phyloP scores from a whole-genome alignment of 2,329 filamentous ascomycete genomes.

The Aspergillus uvarum region DNA sequence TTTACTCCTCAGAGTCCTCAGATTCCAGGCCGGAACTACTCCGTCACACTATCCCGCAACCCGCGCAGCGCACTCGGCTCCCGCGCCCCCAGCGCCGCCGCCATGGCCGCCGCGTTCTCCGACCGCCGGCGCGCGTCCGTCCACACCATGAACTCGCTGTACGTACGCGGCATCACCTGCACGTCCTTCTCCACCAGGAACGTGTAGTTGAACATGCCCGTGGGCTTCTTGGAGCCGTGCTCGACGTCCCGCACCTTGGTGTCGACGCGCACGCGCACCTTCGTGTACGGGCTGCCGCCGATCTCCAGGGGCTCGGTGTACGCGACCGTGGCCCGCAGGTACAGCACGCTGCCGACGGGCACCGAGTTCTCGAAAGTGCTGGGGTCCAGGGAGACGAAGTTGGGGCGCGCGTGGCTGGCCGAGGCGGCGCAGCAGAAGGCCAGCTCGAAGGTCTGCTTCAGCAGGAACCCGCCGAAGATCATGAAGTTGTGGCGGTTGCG shows the following conservation, averaged over 20 bases:
- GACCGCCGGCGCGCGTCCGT: constrained; percentile 60
- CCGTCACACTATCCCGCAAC: constrained; percentile 41
- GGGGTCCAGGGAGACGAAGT: constrained; percentile 70
- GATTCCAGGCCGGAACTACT: constrained; percentile 31
- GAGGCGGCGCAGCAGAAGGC: constrained; percentile 73
- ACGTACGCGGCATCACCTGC: constrained; percentile 64
- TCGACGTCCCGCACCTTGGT: constrained; percentile 71
- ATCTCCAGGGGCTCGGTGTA: constrained; percentile 61
- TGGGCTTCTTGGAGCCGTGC: constrained; percentile 65
- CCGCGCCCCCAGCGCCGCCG: constrained; percentile 24
- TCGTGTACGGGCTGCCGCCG: constrained; percentile 47
- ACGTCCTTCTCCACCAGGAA: constrained; percentile 66
- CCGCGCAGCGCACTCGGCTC: constrained; percentile 35
- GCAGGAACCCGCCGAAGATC: constrained; percentile 74
- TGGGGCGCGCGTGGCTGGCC: constrained; percentile 67
- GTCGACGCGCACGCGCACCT: constrained; percentile 69
- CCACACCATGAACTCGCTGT: constrained; percentile 66
- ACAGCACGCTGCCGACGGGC: constrained; percentile 71
- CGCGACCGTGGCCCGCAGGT: constrained; percentile 69
- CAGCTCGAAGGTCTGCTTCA: constrained; percentile 73
- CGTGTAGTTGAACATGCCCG: constrained; percentile 75
- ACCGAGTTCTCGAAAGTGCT: constrained; percentile 74
- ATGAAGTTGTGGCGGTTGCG: constrained; percentile 71
- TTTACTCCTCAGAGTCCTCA: too few relatives aligned
- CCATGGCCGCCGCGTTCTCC: constrained; percentile 50